Evolutionary conservation across 257 asterid species (phyloP).

Genomic region (Hygrophila difformis): DNA sequence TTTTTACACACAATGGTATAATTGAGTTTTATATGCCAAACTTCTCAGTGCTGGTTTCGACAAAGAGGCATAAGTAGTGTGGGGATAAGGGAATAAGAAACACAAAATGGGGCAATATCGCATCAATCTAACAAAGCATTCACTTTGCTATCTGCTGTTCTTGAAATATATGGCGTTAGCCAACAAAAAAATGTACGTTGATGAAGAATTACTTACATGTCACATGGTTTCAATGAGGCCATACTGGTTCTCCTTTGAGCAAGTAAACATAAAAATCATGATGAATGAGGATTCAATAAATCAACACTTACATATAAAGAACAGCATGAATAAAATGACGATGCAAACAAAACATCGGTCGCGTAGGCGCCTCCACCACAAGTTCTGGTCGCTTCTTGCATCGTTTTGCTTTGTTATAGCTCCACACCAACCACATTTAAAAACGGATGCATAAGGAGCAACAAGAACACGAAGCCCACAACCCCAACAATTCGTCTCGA

Average conservation of each 20-base stretch:
- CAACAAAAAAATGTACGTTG: too few species aligned
- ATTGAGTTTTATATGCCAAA: too few species aligned
- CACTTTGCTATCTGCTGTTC: not conserved
- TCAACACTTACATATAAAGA: slow-evolving; percentile 72
- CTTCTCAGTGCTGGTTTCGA: too few species aligned
- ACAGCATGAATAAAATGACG: slow-evolving; percentile 56
- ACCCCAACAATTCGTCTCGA: slow-evolving; percentile 86
- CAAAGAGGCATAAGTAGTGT: too few species aligned
- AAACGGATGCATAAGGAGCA: slow-evolving; percentile 57
- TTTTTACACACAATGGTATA: too few species aligned
- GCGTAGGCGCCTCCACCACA: slow-evolving; percentile 61
- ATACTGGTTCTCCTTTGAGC: too few species aligned
- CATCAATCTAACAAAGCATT: not conserved
- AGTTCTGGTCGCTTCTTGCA: slow-evolving; percentile 31
- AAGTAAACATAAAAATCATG: not conserved
- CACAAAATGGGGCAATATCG: too few species aligned
- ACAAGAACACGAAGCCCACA: slow-evolving; percentile 86
- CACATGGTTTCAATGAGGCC: too few species aligned
- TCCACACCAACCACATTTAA: slow-evolving; percentile 97
- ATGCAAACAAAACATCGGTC: slow-evolving; percentile 62
- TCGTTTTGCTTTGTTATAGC: slow-evolving; percentile 65
- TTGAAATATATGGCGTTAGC: too few species aligned
- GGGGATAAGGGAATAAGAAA: too few species aligned
- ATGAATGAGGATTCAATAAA: slow-evolving; percentile 1
- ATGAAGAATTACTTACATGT: too few species aligned